A percentile compares a stretch with the other conserved stretches of the same genome.
These are phyloP conservation scores for Aristolochia fimbriata DNA, from an alignment of 164 flowering plant genomes.

Conservation along the genomic window DNA sequence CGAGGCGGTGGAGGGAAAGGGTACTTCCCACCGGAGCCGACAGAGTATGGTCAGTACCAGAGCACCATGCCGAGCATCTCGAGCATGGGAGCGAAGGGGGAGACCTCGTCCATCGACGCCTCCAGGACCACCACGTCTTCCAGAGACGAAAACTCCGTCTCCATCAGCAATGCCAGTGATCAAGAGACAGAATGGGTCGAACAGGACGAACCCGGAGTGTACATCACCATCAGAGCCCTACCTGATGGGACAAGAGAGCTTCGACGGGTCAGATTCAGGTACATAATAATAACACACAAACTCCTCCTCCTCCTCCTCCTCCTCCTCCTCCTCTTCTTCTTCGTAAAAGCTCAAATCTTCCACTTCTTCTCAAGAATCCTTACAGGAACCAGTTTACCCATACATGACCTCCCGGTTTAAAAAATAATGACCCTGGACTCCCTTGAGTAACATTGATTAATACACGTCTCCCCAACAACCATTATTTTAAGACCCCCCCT, in stretches of 20 bases:
- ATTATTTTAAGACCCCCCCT: too few relatives aligned
- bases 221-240: constrained; percentile 85
- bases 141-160: constrained; percentile 78
- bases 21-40: constrained; percentile 32
- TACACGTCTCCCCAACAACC: too few relatives aligned
- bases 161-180: constrained; percentile 88
- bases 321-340: too few relatives aligned
- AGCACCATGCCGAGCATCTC: constrained; percentile 39
- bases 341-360: too few relatives aligned
- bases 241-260: constrained; percentile 91
- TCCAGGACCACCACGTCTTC: constrained; percentile 79
- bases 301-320: neutral
- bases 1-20: constrained; percentile 35
- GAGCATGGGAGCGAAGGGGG: constrained; percentile 34
- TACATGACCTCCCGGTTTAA: too few relatives aligned
- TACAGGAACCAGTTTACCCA: neutral
- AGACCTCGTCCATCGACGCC: constrained; percentile 58
- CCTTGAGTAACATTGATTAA: too few relatives aligned
- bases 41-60: constrained; percentile 32
- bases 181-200: constrained; percentile 87
- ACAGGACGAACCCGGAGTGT: constrained; percentile 95
- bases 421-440: too few relatives aligned
- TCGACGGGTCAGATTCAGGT: constrained; percentile 97
- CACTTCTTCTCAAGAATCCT: too few relatives aligned
- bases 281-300: too few relatives aligned